phyloP scores from a whole-genome alignment of 179 eudicot genomes.

The Silene noctiflora region DNA sequence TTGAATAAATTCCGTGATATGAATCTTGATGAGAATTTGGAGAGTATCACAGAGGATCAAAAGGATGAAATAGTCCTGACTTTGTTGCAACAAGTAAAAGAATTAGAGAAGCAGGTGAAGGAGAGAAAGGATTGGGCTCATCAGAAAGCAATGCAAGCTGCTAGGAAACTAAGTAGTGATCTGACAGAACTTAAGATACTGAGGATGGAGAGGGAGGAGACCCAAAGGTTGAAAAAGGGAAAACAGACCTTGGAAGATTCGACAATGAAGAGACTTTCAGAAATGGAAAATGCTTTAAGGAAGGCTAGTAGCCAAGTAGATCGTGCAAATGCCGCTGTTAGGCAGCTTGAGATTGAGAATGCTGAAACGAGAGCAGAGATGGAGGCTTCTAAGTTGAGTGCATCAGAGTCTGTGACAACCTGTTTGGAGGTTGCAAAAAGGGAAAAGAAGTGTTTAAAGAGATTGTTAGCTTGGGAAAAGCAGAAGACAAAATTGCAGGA shows the following conservation, averaged over 20 bases:
- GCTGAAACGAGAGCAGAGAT: slow-evolving; percentile 97
- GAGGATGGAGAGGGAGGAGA: slow-evolving; percentile 94
- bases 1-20: slow-evolving; percentile 73
- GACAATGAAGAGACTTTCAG: slow-evolving; percentile 79
- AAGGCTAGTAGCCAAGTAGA: slow-evolving; percentile 94
- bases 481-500: slow-evolving; percentile 84
- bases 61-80: slow-evolving; percentile 84
- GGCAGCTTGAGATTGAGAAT: slow-evolving; percentile 87
- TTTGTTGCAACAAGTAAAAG: slow-evolving; percentile 74
- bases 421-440: slow-evolving; percentile 83
- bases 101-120: slow-evolving; percentile 80
- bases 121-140: slow-evolving; percentile 99
- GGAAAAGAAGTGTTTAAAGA: slow-evolving; percentile 87
- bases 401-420: slow-evolving; percentile 79
- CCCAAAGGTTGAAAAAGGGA: slow-evolving; percentile 79
- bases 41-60: slow-evolving; percentile 65
- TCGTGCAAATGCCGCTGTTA: slow-evolving; percentile 83
- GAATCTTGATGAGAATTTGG: slow-evolving; percentile 78
- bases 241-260: slow-evolving; percentile 82
- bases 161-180: slow-evolving; percentile 81
- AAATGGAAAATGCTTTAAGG: slow-evolving; percentile 90
- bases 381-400: slow-evolving; percentile 96
- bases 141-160: slow-evolving; percentile 98
- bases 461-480: slow-evolving; percentile 93
- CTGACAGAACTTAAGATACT: slow-evolving; percentile 74